These are phyloP conservation scores for Pugionium cornutum DNA, from an alignment of 345 rosid genomes.

Conservation along the genomic window DNA sequence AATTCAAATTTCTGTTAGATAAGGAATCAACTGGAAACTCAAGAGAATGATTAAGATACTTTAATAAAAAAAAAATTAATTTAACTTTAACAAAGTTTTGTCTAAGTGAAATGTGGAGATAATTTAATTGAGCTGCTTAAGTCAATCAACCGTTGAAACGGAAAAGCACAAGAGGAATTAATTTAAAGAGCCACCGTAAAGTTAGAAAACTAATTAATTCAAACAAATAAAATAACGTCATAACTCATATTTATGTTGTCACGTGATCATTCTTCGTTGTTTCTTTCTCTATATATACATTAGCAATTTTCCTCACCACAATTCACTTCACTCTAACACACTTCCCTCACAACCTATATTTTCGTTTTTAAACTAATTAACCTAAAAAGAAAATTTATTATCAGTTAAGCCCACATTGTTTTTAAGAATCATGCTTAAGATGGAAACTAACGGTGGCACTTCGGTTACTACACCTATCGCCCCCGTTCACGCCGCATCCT, in stretches of 20 bases:
- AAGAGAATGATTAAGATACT: background rate
- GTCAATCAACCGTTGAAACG: slow-evolving; percentile 43
- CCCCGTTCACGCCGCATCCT: background rate
- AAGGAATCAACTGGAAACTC: background rate
- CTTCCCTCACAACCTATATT: background rate
- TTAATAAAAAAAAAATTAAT: slow-evolving; percentile 17
- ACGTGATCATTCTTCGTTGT: slow-evolving; percentile 8
- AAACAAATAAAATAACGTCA: slow-evolving; percentile 5
- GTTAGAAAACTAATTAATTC: slow-evolving; percentile 16
- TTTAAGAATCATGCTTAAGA: slow-evolving; percentile 37
- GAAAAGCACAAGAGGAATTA: slow-evolving; percentile 21
- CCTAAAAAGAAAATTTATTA: slow-evolving; percentile 5
- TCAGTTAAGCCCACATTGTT: background rate
- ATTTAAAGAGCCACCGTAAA: slow-evolving; percentile 32
- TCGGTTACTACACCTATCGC: slow-evolving; percentile 31
- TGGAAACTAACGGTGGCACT: slow-evolving; percentile 44
- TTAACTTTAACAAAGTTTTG: slow-evolving; percentile 12
- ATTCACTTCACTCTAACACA: slow-evolving; percentile 33
- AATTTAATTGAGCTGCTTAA: slow-evolving; percentile 29
- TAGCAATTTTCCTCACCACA: slow-evolving; percentile 24
- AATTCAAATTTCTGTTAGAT: background rate
- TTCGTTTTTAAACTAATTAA: slow-evolving; percentile 1
- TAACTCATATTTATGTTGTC: slow-evolving; percentile 21
- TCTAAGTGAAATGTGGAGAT: slow-evolving; percentile 37
- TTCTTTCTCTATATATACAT: slow-evolving; percentile 24